These are phyloP conservation scores for Gnomoniopsis sp. DNA, from an alignment of 2,329 filamentous ascomycete species.

Conservation along the genomic window DNA sequence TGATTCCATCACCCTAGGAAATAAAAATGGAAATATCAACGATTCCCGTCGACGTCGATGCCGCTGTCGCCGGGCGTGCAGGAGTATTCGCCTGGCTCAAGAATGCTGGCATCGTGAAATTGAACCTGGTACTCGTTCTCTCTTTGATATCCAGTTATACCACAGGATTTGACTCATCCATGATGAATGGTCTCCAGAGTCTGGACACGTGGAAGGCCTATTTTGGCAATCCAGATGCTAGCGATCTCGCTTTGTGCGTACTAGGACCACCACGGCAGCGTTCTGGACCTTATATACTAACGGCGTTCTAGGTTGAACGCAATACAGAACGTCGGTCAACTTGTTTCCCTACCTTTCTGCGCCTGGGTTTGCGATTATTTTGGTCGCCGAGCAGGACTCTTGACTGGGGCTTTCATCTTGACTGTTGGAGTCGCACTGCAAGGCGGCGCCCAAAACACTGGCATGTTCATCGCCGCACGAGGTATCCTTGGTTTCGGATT, in stretches of 20 bases:
- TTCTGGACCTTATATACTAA: background rate
- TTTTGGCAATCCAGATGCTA: slow-evolving; percentile 28
- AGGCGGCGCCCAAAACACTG: slow-evolving; percentile 39
- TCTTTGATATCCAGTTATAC: slow-evolving; percentile 1
- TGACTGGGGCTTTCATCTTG: slow-evolving; percentile 26
- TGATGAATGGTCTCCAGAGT: slow-evolving; percentile 40
- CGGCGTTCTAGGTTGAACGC: slow-evolving; percentile 24
- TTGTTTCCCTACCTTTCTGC: slow-evolving; percentile 30
- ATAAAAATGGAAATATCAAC: background rate
- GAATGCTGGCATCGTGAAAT: slow-evolving; percentile 1
- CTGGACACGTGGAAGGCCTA: slow-evolving; percentile 33
- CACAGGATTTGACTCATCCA: slow-evolving; percentile 29
- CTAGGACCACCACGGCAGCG: too few species aligned
- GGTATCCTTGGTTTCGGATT: slow-evolving; percentile 39
- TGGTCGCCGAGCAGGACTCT: slow-evolving; percentile 31
- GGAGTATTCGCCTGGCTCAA: background rate
- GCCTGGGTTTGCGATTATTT: slow-evolving; percentile 31
- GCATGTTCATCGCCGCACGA: slow-evolving; percentile 39
- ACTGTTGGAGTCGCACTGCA: slow-evolving; percentile 39
- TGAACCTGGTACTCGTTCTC: background rate
- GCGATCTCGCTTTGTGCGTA: slow-evolving; percentile 24
- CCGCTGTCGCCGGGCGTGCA: background rate
- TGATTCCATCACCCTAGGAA: background rate
- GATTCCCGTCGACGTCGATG: background rate
- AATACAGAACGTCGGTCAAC: slow-evolving; percentile 31